Evolutionary conservation across 441 rosid genomes (phyloP).

Genomic region (Manihot esculenta): DNA sequence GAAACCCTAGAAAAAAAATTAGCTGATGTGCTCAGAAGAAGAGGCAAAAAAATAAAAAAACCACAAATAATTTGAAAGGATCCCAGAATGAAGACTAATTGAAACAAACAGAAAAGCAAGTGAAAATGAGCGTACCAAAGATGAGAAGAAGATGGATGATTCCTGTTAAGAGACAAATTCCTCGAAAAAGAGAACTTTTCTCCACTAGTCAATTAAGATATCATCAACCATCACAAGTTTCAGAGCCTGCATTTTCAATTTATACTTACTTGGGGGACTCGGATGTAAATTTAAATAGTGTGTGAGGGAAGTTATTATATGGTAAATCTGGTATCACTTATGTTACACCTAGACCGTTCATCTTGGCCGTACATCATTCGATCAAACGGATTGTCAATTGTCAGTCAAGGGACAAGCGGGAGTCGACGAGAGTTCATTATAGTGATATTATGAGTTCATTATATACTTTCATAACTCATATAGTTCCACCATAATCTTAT

Average conservation of each 20-base stretch:
- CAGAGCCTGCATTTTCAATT: constrained; percentile 5
- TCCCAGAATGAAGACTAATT: not conserved
- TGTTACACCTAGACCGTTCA: not conserved
- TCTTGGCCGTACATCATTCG: not conserved
- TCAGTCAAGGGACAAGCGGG: too few species aligned
- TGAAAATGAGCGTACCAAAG: constrained; percentile 23
- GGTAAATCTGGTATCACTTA: not conserved
- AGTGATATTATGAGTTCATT: too few species aligned
- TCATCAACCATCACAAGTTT: not conserved
- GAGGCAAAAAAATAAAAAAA: not conserved
- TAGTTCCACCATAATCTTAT: too few species aligned
- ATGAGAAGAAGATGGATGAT: constrained; percentile 5
- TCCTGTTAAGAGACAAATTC: constrained; percentile 14
- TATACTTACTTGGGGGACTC: constrained; percentile 33
- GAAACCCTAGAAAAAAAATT: constrained; percentile 25
- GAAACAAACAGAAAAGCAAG: not conserved
- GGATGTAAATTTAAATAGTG: not conserved
- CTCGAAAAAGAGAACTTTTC: not conserved
- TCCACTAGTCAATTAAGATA: not conserved
- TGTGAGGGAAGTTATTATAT: not conserved
- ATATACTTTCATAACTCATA: too few species aligned
- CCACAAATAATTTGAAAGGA: not conserved
- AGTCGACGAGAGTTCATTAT: too few species aligned
- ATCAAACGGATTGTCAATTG: not conserved
- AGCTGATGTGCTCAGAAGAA: not conserved